Conservation (phyloP, 1,139 yeast species). For the Yamadazyma atmosphaerica region DNA sequence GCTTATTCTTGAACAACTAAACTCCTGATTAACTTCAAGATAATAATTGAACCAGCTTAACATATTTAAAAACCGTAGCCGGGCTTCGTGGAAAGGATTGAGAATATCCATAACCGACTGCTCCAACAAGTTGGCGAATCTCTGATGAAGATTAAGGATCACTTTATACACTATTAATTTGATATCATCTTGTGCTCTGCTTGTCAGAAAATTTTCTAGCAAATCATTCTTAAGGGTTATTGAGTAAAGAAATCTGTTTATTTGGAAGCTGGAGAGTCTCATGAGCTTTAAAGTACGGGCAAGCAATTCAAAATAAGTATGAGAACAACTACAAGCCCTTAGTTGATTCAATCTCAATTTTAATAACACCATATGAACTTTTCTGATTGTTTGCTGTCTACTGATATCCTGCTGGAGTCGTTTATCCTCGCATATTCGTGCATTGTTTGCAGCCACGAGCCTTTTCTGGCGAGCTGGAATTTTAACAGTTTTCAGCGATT, state of each 20-base stretch:
- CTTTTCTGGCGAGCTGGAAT: too few species aligned
- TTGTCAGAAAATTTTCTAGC: too few species aligned
- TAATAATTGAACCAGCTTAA: conserved; percentile 1
- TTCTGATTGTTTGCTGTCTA: too few species aligned
- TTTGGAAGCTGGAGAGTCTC: not conserved
- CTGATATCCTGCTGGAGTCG: too few species aligned
- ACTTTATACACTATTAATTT: conserved; percentile 9
- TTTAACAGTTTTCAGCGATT: too few species aligned
- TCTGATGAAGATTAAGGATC: conserved; percentile 3
- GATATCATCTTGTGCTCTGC: too few species aligned
- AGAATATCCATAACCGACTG: not conserved
- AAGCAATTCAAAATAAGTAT: not conserved
- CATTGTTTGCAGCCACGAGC: too few species aligned
- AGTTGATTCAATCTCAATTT: not conserved
- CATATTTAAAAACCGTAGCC: conserved; percentile 2
- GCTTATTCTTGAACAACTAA: not conserved
- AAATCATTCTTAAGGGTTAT: too few species aligned
- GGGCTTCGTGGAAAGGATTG: not conserved
- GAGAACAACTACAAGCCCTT: too few species aligned
- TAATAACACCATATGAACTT: not conserved
- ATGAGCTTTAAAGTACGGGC: not conserved
- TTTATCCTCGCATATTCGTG: too few species aligned
- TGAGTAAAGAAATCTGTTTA: not conserved
- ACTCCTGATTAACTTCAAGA: not conserved
- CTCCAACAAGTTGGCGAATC: not conserved